These are phyloP conservation scores for Cladophialophora bantiana DNA, from an alignment of 2,329 filamentous ascomycete species.

Conservation along the genomic window DNA sequence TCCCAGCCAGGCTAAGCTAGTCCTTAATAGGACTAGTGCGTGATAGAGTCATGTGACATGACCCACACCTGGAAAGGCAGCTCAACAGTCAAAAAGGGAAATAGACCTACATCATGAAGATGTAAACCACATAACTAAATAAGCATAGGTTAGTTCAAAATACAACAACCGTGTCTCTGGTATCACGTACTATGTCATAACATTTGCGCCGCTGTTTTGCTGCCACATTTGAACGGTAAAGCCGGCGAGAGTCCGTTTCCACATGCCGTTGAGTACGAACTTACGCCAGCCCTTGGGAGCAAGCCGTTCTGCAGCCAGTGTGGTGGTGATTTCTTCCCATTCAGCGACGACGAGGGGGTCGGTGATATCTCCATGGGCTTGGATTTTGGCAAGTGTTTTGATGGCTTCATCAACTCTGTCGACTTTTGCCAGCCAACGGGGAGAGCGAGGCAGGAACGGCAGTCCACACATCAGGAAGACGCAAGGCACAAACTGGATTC, in stretches of 20 bases:
- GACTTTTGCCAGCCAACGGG: slow-evolving; percentile 58
- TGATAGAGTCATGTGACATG: too few relatives aligned
- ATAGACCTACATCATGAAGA: slow-evolving; percentile 10
- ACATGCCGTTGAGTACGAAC: slow-evolving; percentile 63
- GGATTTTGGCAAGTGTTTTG: slow-evolving; percentile 53
- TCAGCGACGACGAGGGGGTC: slow-evolving; percentile 58
- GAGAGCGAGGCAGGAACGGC: slow-evolving; percentile 56
- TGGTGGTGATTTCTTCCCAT: slow-evolving; percentile 56
- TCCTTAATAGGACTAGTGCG: too few relatives aligned
- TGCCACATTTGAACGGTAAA: slow-evolving; percentile 66
- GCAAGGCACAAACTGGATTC: slow-evolving; percentile 55
- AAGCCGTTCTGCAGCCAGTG: slow-evolving; percentile 51
- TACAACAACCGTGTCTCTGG: too few relatives aligned
- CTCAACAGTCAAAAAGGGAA: too few relatives aligned
- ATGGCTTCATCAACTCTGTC: slow-evolving; percentile 56
- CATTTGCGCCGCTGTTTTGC: slow-evolving; percentile 53
- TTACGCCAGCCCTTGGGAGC: slow-evolving; percentile 51
- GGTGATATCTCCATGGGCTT: slow-evolving; percentile 53
- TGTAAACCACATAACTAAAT: slow-evolving; percentile 15
- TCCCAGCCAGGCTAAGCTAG: too few relatives aligned
- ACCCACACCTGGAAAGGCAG: too few relatives aligned
- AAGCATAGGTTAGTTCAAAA: too few relatives aligned
- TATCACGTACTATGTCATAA: slow-evolving; percentile 42
- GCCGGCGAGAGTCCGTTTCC: slow-evolving; percentile 63
- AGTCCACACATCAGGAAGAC: slow-evolving; percentile 54